Evolutionary conservation across 306 rosid species (phyloP), one percentile per base, ranked within the genome.

Genomic region (Dalbergia oliveri): DNA sequence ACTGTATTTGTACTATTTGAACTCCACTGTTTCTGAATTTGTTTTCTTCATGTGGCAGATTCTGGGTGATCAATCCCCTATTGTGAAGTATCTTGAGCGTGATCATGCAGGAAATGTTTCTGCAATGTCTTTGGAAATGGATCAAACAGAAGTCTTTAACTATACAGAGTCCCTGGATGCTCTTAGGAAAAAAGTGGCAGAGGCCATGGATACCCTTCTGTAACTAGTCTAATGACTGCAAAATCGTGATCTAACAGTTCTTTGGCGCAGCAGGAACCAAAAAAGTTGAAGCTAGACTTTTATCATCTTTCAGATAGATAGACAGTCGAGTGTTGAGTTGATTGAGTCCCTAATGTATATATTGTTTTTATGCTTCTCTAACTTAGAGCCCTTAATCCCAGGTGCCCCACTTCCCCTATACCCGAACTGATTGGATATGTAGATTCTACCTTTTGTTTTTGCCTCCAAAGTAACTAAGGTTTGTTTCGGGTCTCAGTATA

Each of bases 101-200:
- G 66, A 76, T 76, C 85, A 87, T 72, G 87, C 77, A 1, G 90
- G 88, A 72, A 70, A 79, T 61, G 21, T 87, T 54, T 80, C 87
- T 54, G 83, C 88, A 4, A 47, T 87, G 79, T 76, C 83, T 43
- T 26, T 87, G 64, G 90, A 87, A 77, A 60, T 87, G 85, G 90
- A 84, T 15, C 67, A 26, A 39, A 41, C 77, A 2, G 87, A 84
- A 76, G 83, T 82, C 53, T 79, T 76, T 79, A 77, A 82, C 62
- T 79, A 84, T 58, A 79, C 73, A 3, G 77, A 76, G 60, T 87
- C 90, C 44, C 45, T 79, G 44, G 79, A 79, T 39, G 79, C 73
- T 67, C 83, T 84, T 44, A 82, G 50, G 85, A 50, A 62, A 80
- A 82, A 84, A 39, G 31, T 87, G 69, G 72, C 37, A 1, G 88